phyloP scores from a whole-genome alignment of 768 basidiomycete genomes.

The Naganishia friedmannii region DNA sequence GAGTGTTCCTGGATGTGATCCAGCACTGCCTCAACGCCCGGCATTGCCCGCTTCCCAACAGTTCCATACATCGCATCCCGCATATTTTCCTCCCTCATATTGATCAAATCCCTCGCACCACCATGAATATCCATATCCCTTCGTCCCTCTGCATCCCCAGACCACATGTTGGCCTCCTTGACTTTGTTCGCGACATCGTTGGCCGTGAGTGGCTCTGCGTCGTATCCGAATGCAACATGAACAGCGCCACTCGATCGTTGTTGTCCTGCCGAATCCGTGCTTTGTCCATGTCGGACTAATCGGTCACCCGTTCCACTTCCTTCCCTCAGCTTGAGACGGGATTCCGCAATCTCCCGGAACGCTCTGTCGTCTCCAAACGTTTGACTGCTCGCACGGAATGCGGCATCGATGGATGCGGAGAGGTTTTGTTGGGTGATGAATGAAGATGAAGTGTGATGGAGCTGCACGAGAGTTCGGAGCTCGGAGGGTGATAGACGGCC shows the following conservation, averaged over 20 bases:
- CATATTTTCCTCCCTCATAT: constrained; percentile 23
- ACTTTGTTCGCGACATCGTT: constrained; percentile 14
- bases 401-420: constrained; percentile 18
- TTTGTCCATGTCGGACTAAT: constrained; percentile 18
- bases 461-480: constrained; percentile 41
- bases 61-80: constrained; percentile 26
- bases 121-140: constrained; percentile 2
- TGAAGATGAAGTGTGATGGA: constrained; percentile 44
- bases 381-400: constrained; percentile 9
- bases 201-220: constrained; percentile 14
- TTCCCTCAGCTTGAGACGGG: constrained; percentile 19
- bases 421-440: constrained; percentile 39
- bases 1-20: constrained; percentile 20
- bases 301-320: constrained; percentile 7
- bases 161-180: constrained; percentile 11
- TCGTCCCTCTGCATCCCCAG: constrained; percentile 3
- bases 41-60: constrained; percentile 17
- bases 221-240: constrained; percentile 2
- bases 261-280: constrained; percentile 12
- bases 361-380: constrained; percentile 10
- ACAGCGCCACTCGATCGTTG: constrained; percentile 18
- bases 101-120: constrained; percentile 17
- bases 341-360: constrained; percentile 22
- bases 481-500: constrained; percentile 32
- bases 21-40: constrained; percentile 27